Base-by-base conservation (phyloP, 768 basidiomycete genomes). In the Xanthoconium stramineum region DNA sequence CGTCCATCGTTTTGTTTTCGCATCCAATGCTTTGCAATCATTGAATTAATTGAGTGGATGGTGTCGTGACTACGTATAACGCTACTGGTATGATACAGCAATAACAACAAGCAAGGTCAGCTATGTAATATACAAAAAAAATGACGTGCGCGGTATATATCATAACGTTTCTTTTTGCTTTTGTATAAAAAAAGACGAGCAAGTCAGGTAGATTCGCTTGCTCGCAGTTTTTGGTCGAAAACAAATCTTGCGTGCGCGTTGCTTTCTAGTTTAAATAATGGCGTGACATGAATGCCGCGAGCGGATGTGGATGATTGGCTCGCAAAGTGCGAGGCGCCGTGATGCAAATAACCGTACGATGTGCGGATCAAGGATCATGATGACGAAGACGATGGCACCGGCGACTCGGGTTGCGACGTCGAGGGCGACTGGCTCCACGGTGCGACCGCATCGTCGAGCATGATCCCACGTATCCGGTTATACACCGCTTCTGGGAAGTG, bases 401-500 rank as follows among this genome's bases (percentile, higher is more conserved):
- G 35, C 0, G 62, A 53, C 7, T 53, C 40, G 12, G 60, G 36
- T 11, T 64, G 69, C 30, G 64, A 60, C 45, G 30, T 15, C 4
- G 50, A 29, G 3, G 66, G 50, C 6, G 65, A 61, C 49, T 60
- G 66, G 13, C 67, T 49, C 78, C 74, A 79, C 2, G 81, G 76
- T 13, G 82, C 74, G 42, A 78, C 73, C 7, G 84, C 76, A 55
- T 88, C 85, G 67, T 88, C 86, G n/a, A 85, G 77, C 78, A 90
- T 80, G 68, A 91, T 88, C 13, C 88, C 88, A 52, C 87, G 83
- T 59, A 92, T 90, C 44, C 89, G 84, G 67, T 84, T 84, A 65
- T 82, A 87, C 52, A 91, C 89, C 10, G 88, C 89, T 47, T 83
- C 83, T 5, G 89, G 89, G 71, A 87, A 91, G 73, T 83, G 79